These are phyloP conservation scores for Fusarium floridanum DNA, from an alignment of 2,329 filamentous ascomycete genomes.

Conservation along the genomic window DNA sequence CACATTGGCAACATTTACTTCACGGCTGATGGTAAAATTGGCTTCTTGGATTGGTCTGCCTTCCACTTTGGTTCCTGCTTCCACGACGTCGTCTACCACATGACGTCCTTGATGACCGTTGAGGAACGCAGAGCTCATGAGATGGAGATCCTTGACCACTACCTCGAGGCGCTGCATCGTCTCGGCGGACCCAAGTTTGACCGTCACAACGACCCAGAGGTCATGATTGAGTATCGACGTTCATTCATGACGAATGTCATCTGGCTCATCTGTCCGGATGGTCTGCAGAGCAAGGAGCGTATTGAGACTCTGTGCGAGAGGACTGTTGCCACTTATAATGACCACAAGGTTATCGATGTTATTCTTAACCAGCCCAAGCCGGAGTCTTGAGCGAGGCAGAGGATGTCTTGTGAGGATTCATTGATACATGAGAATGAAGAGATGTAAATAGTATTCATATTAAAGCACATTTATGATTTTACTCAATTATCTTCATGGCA, in stretches of 20 bases:
- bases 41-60: constrained; percentile 59
- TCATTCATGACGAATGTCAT: constrained; percentile 46
- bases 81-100: constrained; percentile 58
- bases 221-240: constrained; percentile 45
- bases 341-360: constrained; percentile 54
- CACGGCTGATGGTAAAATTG: constrained; percentile 48
- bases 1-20: constrained; percentile 61
- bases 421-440: neutral
- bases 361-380: constrained; percentile 27
- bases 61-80: constrained; percentile 58
- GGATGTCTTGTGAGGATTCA: neutral
- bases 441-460: neutral
- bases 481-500: neutral
- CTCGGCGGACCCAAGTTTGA: constrained; percentile 35
- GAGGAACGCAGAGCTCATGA: constrained; percentile 57
- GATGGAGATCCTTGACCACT: constrained; percentile 46
- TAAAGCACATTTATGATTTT: neutral
- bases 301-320: constrained; percentile 50
- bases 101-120: constrained; percentile 54
- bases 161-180: constrained; percentile 28
- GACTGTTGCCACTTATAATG: constrained; percentile 52
- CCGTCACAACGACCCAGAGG: constrained; percentile 34
- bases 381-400: neutral
- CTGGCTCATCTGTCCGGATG: constrained; percentile 42
- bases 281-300: constrained; percentile 52